Percentiles rank a stretch among this genome's conserved stretches.
Conservation (phyloP, 345 rosid genomes). For the Rhizophora apiculata region DNA sequence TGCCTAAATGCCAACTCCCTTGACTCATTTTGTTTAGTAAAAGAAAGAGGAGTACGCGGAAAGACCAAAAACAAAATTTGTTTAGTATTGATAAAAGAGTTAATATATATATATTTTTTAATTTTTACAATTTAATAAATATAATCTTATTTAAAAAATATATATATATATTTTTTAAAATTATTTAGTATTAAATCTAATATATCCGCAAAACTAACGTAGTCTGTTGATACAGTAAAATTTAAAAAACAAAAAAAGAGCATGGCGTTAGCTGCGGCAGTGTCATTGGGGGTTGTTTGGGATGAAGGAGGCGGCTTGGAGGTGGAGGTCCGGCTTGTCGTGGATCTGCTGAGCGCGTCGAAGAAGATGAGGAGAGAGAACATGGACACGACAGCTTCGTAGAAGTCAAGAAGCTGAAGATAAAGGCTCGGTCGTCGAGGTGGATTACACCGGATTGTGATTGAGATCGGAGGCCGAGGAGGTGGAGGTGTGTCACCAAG, state of each 20-base stretch:
- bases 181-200: too few relatives aligned
- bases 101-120: too few relatives aligned
- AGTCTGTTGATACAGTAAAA: too few relatives aligned
- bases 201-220: too few relatives aligned
- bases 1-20: too few relatives aligned
- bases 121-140: too few relatives aligned
- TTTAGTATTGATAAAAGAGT: too few relatives aligned
- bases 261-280: conserved; percentile 32
- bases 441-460: conserved; percentile 68
- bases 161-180: too few relatives aligned
- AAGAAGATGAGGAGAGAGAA: conserved; percentile 64
- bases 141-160: too few relatives aligned
- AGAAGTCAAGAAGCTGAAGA: conserved; percentile 72
- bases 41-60: too few relatives aligned
- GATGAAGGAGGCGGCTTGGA: conserved; percentile 63
- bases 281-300: conserved; percentile 48
- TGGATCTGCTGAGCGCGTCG: conserved; percentile 70
- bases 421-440: conserved; percentile 53
- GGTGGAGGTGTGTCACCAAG: conserved; percentile 61
- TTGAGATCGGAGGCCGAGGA: conserved; percentile 56
- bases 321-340: conserved; percentile 66
- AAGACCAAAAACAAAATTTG: too few relatives aligned
- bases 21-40: too few relatives aligned
- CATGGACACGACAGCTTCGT: conserved; percentile 63
- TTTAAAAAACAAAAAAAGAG: conserved; percentile 90